Conservation (phyloP, 2,329 filamentous ascomycete genomes). For the Epichloe bromicola region DNA sequence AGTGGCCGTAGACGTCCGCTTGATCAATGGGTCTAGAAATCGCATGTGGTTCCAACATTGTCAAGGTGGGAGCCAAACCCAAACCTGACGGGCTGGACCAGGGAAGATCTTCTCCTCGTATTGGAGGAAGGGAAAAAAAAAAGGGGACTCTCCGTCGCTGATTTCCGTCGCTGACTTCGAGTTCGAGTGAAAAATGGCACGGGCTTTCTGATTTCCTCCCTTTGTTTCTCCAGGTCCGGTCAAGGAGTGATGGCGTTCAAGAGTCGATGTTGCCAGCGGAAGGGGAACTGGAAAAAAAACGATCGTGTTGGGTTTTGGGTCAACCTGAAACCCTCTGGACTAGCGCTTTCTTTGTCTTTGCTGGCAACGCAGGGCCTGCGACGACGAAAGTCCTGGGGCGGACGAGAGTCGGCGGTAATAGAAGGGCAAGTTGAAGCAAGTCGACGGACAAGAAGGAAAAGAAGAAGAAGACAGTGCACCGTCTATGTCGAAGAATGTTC, state of each 20-base stretch:
- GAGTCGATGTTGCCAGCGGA: background rate
- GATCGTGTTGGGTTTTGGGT: background rate
- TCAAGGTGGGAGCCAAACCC: background rate
- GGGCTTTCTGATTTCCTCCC: background rate
- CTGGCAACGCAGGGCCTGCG: too few relatives aligned
- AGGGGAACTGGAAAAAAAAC: background rate
- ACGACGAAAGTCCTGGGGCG: too few relatives aligned
- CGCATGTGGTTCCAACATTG: slow-evolving; percentile 21
- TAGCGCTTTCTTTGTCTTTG: too few relatives aligned
- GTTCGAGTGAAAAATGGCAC: background rate
- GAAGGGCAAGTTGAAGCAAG: too few relatives aligned
- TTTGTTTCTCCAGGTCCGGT: background rate
- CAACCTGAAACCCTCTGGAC: background rate
- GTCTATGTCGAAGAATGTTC: too few relatives aligned
- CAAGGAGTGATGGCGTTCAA: background rate
- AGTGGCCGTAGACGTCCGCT: slow-evolving; percentile 34
- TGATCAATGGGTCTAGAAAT: slow-evolving; percentile 21
- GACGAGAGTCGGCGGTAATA: too few relatives aligned
- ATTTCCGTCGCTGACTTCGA: background rate
- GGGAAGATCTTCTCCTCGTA: background rate
- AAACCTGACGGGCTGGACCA: background rate
- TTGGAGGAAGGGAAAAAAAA: background rate
- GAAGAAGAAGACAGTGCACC: too few relatives aligned
- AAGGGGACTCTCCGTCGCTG: background rate
- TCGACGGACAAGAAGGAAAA: too few relatives aligned